These are phyloP conservation scores for Pseudocercospora crystallina DNA, from an alignment of 2,329 filamentous ascomycete genomes.

Conservation along the genomic window DNA sequence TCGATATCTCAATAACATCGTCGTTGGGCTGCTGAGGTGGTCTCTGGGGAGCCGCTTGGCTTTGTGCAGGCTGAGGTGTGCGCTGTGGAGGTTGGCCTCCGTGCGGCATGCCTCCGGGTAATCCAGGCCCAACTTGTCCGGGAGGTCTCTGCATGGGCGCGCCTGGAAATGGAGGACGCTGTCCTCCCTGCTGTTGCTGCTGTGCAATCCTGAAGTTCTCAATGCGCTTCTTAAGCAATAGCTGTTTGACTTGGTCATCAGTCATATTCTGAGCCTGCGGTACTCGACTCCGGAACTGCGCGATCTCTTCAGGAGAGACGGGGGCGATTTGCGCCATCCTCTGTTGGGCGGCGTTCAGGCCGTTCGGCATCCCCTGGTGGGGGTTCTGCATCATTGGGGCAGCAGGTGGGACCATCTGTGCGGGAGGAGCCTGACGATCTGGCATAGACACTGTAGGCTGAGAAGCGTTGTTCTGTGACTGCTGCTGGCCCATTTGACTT, in stretches of 20 bases:
- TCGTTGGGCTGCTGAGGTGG: constrained; percentile 36
- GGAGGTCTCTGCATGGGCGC: constrained; percentile 14
- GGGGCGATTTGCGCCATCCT: constrained; percentile 11
- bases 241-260: constrained; percentile 45
- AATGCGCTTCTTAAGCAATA: constrained; percentile 27
- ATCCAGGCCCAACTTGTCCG: constrained; percentile 35
- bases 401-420: constrained; percentile 40
- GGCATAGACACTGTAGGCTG: constrained; percentile 17
- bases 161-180: too few species aligned
- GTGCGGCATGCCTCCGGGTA: constrained; percentile 17
- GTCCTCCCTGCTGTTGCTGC: constrained; percentile 36
- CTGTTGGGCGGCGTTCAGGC: constrained; percentile 27
- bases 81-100: constrained; percentile 14
- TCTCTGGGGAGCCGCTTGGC: constrained; percentile 31
- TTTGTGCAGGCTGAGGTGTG: constrained; percentile 12
- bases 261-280: constrained; percentile 35
- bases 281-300: constrained; percentile 37
- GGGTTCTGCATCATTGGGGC: constrained; percentile 20
- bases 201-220: constrained; percentile 19
- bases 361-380: constrained; percentile 15
- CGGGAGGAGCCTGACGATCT: constrained; percentile 37
- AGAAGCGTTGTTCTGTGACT: constrained; percentile 15
- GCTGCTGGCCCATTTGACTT: constrained; percentile 38
- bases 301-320: constrained; percentile 40
- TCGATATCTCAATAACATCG: constrained; percentile 42